Evolutionary conservation across 2,329 filamentous ascomycete genomes (phyloP).

Genomic region (Talaromyces sp.): DNA sequence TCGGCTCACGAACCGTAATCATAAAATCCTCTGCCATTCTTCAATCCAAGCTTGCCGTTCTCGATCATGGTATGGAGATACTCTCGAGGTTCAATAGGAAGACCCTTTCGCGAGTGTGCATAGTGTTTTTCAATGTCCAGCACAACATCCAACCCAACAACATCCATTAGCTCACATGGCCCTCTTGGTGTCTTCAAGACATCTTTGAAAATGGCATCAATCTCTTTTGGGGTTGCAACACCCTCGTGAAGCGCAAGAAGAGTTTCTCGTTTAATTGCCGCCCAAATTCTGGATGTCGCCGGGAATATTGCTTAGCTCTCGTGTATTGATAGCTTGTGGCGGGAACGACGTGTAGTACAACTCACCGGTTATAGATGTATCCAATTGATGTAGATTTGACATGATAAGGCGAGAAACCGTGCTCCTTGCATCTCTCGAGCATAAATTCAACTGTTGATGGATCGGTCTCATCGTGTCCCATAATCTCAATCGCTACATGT

Average conservation of each 20-base stretch:
- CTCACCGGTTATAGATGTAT: slow-evolving; percentile 41
- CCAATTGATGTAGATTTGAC: slow-evolving; percentile 37
- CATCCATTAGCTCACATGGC: slow-evolving; percentile 42
- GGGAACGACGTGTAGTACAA: not conserved
- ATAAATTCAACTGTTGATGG: slow-evolving; percentile 30
- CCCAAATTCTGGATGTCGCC: slow-evolving; percentile 35
- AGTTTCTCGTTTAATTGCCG: slow-evolving; percentile 43
- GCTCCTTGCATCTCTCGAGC: slow-evolving; percentile 27
- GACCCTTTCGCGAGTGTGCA: slow-evolving; percentile 28
- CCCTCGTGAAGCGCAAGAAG: slow-evolving; percentile 36
- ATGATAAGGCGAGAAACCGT: slow-evolving; percentile 39
- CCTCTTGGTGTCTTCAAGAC: slow-evolving; percentile 36
- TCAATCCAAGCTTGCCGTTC: slow-evolving; percentile 33
- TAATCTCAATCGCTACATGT: slow-evolving; percentile 36
- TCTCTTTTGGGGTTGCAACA: slow-evolving; percentile 34
- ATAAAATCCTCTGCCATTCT: slow-evolving; percentile 35
- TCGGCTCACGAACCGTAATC: slow-evolving; percentile 23
- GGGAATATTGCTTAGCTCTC: not conserved
- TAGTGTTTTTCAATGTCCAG: slow-evolving; percentile 43
- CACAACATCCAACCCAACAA: slow-evolving; percentile 41
- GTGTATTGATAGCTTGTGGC: not conserved
- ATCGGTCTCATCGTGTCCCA: slow-evolving; percentile 36
- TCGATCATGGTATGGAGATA: slow-evolving; percentile 33
- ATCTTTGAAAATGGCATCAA: slow-evolving; percentile 38
- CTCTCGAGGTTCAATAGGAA: slow-evolving; percentile 32